Evolutionary conservation across 2,329 filamentous ascomycete species (phyloP).

Genomic region (Exophiala sp.): DNA sequence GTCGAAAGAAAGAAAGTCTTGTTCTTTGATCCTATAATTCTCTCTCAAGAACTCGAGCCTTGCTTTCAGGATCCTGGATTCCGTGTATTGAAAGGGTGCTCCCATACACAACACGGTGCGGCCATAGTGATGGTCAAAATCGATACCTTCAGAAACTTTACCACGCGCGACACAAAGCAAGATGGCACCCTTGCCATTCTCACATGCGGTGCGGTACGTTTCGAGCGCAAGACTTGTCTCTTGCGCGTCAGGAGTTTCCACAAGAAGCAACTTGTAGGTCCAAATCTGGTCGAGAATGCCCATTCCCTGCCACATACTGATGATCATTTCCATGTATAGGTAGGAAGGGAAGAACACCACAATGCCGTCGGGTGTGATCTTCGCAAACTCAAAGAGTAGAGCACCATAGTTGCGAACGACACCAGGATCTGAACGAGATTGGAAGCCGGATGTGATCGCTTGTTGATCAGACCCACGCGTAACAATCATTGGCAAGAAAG

Average conservation of each 20-base stretch:
- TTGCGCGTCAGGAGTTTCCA: conserved; percentile 95
- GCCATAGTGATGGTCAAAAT: conserved; percentile 98
- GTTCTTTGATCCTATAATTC: conserved; percentile 93
- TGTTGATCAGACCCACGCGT: conserved; percentile 93
- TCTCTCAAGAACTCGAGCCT: conserved; percentile 94
- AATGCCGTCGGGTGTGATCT: conserved; percentile 91
- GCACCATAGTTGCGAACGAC: conserved; percentile 98
- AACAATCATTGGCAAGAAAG: conserved; percentile 98
- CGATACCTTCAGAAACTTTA: conserved; percentile 96
- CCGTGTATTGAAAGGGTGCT: conserved; percentile 97
- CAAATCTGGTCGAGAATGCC: conserved; percentile 95
- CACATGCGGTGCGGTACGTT: conserved; percentile 95
- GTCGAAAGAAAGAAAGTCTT: conserved; percentile 97
- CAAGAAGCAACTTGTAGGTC: conserved; percentile 98
- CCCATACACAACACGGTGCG: conserved; percentile 94
- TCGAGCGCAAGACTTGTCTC: conserved; percentile 94
- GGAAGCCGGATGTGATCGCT: conserved; percentile 87
- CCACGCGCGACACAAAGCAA: conserved; percentile 92
- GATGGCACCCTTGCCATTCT: conserved; percentile 91
- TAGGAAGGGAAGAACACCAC: conserved; percentile 99
- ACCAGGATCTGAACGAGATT: conserved; percentile 90
- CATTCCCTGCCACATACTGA: conserved; percentile 99
- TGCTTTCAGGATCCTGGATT: conserved; percentile 93
- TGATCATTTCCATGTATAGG: conserved; percentile 98
- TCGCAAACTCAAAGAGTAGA: conserved; percentile 88